Evolutionary conservation across 768 basidiomycete species (phyloP), one percentile per base, ranked within the genome.

Genomic region (Scleroderma bovista): DNA sequence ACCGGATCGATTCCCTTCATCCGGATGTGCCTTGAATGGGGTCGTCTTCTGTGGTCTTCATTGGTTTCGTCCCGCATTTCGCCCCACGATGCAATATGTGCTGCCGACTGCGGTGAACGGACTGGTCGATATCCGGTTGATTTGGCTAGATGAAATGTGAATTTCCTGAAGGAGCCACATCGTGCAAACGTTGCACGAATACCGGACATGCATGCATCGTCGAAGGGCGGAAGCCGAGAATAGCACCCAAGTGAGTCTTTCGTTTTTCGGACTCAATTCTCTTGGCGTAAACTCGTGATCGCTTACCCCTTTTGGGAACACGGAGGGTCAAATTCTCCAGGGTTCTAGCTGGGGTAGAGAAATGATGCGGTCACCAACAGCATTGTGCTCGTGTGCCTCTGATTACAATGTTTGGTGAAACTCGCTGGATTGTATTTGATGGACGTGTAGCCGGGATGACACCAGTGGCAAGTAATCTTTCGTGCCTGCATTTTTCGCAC

Each of bases 201-300:
- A 79, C 82, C 45, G 83, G 85, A 1, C 86, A 89, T 67, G 74
- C 80, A 38, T 92, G 89, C 64, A 81, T 90, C 56, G 88, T 91
- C 34, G 88, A 90, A 67, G 88, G 88, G 44, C 77, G 88, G 53
- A 89, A 88, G 70, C 85, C 81, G 48, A 76, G 81, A 60, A 84
- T 78, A 23, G 81, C 81, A 20, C 88, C 88, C 53, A 92, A 90
- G 89, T 92, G 66, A 80, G 88, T 42, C 23, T 81, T 38, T 22
- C 17, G 13, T 1, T 24, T 42, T 42, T 31, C 40, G 16, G 34
- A 20, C 29, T 50, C 50, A 41, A 41, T 56, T 50, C 62, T 33
- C 16, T 15, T 29, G 19, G 54, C 57, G 57, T 50, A 47, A 67
- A 13, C 24, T 32, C 23, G 42, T 26, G 7, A 13, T 40, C 2